Base-by-base conservation (phyloP, 805 yeast species). In the Torulaspora quercuum region DNA sequence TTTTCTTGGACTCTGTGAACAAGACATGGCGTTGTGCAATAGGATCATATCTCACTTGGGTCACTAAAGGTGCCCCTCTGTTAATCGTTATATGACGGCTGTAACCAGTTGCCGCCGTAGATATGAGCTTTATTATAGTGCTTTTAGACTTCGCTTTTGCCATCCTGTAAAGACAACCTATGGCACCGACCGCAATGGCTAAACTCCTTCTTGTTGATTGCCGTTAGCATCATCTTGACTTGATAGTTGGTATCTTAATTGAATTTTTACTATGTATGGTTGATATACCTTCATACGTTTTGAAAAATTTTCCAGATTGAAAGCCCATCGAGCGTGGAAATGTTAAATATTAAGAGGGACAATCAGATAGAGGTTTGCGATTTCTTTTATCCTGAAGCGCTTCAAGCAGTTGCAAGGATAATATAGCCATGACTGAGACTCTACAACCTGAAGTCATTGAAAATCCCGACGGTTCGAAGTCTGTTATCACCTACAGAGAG, bases 81-180 rank as follows among this genome's bases (percentile, higher is more conserved):
- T 88, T 92, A 30, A 89, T 76, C 34, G 78, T 69, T 48, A 88
- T 76, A 59, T 88, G 81, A 57, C 94, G 78, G 58, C 78, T 78
- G 63, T 72, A 85, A 1, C 97, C 97, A 1, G 97, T 89, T 50
- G 82, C 76, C 11, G 97, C 97, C 2, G 92, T 73, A 1, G 97
- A 90, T 2, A 89, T 69, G 45, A 90, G 73, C 62, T 87, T 86
- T 40, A 90, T 82, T 56, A 89, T 79, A 3, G 95, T 82, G 49
- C 79, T 79, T 55, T 88, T 79, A 16, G 84, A 72, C 64, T 85
- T 85, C 29, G 82, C 78, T 61, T 82, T 55, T 12, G 62, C 64
- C 65, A 61, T 61, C 4, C 6, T 26, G 11, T 7, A n/a, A n/a
- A n/a, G n/a, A n/a, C n/a, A n/a, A n/a, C n/a, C n/a, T n/a, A n/a